Evolutionary conservation across 2,329 filamentous ascomycete species (phyloP), one percentile per base, ranked within the genome.

Genomic region (Zopfia rhizophila): DNA sequence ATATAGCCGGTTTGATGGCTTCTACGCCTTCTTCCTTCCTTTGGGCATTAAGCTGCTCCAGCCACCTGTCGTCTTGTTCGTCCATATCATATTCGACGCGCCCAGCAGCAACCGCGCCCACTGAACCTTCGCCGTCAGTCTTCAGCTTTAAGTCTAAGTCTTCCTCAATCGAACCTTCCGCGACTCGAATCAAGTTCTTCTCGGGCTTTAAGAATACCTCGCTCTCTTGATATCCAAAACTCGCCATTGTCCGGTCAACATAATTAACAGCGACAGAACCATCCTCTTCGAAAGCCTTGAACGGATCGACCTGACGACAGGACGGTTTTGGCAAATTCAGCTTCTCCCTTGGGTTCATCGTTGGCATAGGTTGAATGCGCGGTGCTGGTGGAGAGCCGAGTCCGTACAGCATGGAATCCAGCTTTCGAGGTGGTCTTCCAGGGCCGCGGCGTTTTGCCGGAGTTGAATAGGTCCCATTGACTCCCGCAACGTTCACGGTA

Each of bases 51-150:
- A 93, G 85, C 27, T 85, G 83, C 59, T 94, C 89, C 18, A 99
- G 78, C 94, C 94, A 99, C 75, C 92, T 91, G 58, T 96, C 91
- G 69, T 99, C 94, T 66, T 99, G 94, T 73, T 99, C 94, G 66
- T 99, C 94, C 94, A 99, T 99, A 70, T 99, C 94, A 69, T 99
- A 99, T 69, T 99, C 94, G 14, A 99, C 94, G 45, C 90, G 86
- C 10, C 91, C 90, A 27, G 95, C 66, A 8, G 71, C 65, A 14
- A 74, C 66, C 3, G 68, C 82, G 13, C 77, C 77, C 27, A 77
- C 73, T 40, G 81, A 78, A 5, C 75, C 67, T 32, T 89, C 86
- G 7, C 80, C 82, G 36, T 89, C 88, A 13, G 76, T 76, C 51
- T 81, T 83, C 13, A 80, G 65, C 14, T 76, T 73, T 37, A 84